Base-by-base conservation (phyloP, 176 grass and related monocot genomes). In the Secale cereale region DNA sequence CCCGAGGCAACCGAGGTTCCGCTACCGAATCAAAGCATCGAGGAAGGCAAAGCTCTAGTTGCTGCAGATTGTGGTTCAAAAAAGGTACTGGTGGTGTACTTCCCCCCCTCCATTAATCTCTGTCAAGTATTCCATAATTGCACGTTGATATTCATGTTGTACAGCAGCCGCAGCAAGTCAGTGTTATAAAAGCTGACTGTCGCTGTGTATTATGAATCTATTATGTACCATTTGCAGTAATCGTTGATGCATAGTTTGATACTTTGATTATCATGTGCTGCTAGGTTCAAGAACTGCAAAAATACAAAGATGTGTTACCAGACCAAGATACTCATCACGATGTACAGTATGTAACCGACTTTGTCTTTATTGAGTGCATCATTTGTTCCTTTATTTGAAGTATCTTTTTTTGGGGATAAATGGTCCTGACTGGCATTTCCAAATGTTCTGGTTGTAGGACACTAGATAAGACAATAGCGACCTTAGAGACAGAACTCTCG, bases 401-500 rank as follows among this genome's bases (percentile, higher is more conserved):
- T 30, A 45, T 13, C 9, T 0, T 30, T n/a, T 39, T 29, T 48
- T 35, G 9, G 17, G 10, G 29, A 10, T 16, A 22, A 23, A 22
- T 54, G 7, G 15, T 89, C 85, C 30, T 83, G 23, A 91, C 7
- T 45, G 20, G 7, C 27, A 79, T 54, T 81, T 70, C 25, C 12
- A 62, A 36, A 43, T 82, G 2, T n/a, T 61, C 70, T 78, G 31
- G 30, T 57, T 79, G 81, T 59, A 96, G 94, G 72, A 88, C 89
- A 66, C 63, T 96, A 69, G 94, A 96, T 72, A 96, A 93, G 82
- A 91, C 94, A 26, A 91, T 94, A 92, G 91, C 91, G 61, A 89
- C 86, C 81, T 82, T 98, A 77, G 96, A 98, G 83, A 98, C 91
- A 75, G 93, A 98, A 80, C 88, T 98, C 27, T 85, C 93, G 16